A percentile compares a stretch with the other conserved stretches of the same genome.
Evolutionary conservation across 768 basidiomycete genomes (phyloP).

Genomic region (Pleurotus eryngii): DNA sequence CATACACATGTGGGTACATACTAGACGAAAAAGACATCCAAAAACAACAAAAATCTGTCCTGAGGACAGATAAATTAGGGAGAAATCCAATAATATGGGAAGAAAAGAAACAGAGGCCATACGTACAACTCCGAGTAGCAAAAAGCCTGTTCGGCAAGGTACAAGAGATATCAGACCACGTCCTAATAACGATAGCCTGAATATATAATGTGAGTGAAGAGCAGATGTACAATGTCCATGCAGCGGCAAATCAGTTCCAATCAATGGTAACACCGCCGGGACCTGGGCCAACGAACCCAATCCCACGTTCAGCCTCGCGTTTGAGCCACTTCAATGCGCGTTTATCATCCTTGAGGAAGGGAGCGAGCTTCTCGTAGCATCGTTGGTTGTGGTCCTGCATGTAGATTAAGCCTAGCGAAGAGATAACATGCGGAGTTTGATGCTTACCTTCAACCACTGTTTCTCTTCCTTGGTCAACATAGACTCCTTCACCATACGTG

Average conservation of each 20-base stretch:
- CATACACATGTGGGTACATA: neutral
- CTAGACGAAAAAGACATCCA: neutral
- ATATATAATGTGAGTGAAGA: neutral
- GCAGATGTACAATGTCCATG: neutral
- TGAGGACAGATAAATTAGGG: constrained; percentile 5
- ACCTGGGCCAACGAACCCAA: constrained; percentile 61
- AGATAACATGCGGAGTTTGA: constrained; percentile 8
- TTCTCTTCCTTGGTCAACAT: constrained; percentile 87
- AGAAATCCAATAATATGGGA: neutral
- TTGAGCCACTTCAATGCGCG: constrained; percentile 79
- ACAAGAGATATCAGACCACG: neutral
- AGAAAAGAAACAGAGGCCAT: too few relatives aligned
- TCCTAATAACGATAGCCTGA: neutral
- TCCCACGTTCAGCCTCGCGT: constrained; percentile 70
- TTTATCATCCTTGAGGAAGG: constrained; percentile 71
- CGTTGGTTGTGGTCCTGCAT: constrained; percentile 74
- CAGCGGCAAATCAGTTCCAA: constrained; percentile 58
- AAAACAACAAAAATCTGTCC: neutral
- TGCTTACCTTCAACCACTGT: constrained; percentile 74
- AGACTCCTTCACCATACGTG: constrained; percentile 78
- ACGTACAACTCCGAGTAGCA: too few relatives aligned
- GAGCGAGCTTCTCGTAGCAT: constrained; percentile 63
- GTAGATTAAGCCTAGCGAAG: neutral
- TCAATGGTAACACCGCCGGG: constrained; percentile 76
- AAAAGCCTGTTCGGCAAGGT: too few relatives aligned